Evolutionary conservation across 1,284 basidiomycete species (phyloP).

Genomic region (Testicularia cyperi): DNA sequence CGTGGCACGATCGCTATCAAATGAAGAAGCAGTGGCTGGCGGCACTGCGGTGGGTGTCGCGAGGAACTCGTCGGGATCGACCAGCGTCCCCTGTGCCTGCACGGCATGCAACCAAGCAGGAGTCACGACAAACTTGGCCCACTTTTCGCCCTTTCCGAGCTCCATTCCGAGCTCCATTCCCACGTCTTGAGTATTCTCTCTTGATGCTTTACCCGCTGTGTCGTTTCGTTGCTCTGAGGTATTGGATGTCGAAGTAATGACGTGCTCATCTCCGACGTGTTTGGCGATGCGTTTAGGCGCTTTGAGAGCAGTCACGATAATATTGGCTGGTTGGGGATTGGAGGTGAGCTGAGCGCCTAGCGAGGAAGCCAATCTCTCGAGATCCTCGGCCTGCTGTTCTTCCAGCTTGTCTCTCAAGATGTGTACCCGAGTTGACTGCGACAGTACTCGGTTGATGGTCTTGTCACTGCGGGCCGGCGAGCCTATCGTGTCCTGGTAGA

Average conservation of each 20-base stretch:
- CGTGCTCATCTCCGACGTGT: slow-evolving; percentile 9
- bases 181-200: slow-evolving; percentile 1
- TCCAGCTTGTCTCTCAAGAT: slow-evolving; percentile 30
- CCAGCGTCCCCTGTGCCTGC: slow-evolving; percentile 5
- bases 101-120: slow-evolving; percentile 22
- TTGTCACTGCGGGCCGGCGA: not conserved
- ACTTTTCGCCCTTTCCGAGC: slow-evolving; percentile 12
- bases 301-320: slow-evolving; percentile 20
- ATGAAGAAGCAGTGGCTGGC: no score
- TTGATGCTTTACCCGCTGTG: not conserved
- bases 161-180: slow-evolving; percentile 3
- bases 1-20: no score
- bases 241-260: no score
- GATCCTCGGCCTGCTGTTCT: not conserved
- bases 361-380: slow-evolving; percentile 10
- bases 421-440: slow-evolving; percentile 27
- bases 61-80: slow-evolving; percentile 28
- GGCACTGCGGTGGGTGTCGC: no score
- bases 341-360: slow-evolving; percentile 29
- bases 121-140: slow-evolving; percentile 28
- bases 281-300: slow-evolving; percentile 32
- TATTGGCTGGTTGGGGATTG: slow-evolving; percentile 8
- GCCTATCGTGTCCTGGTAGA: not conserved
- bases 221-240: not conserved
- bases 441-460: not conserved